Evolutionary conservation across 1,139 yeast species (phyloP), one percentile per base, ranked within the genome.

Genomic region (Pichia sp.): DNA sequence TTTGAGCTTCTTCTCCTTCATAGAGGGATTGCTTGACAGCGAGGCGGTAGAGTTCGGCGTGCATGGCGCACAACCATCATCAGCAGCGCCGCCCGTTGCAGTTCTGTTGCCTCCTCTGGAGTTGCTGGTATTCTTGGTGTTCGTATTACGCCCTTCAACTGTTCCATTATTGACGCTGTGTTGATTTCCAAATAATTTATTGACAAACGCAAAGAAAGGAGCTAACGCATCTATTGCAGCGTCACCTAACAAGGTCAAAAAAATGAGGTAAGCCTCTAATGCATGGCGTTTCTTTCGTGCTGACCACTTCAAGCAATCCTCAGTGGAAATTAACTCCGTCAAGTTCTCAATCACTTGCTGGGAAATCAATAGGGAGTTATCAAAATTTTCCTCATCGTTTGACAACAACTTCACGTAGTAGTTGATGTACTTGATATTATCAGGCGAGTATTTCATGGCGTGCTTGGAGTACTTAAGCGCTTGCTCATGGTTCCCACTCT

Each of bases 221-320:
- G 88, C 80, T 30, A 90, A 70, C 50, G 75, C 76, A 0, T 79
- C 73, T 3, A 90, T 93, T 8, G 56, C 57, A 56, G 83, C 72
- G 8, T 82, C 78, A 64, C 89, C 95, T 56, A 83, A 72, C 15
- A 90, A 75, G 2, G 92, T 85, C 51, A 90, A 71, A 62, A 87
- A 90, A 0, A 96, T 85, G 69, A 87, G 75, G 63, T 87, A 87
- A 64, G 90, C 74, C 66, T 88, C 90, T 34, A 90, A 67, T 45
- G 85, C 80, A 57, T 81, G 82, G 62, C 77, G 74, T 63, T 81
- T 84, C 54, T 76, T 75, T 47, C 70, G 69, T 5, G 67, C 56
- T 6, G 75, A 62, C n/a, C 62, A 55, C 7, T 61, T 38, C n/a
- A 19, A 11, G 3, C 46, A 16, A 15, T 62, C 68, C 59, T 31